phyloP scores from a whole-genome alignment of 495 filamentous ascomycete genomes.

The Podospora conica region DNA sequence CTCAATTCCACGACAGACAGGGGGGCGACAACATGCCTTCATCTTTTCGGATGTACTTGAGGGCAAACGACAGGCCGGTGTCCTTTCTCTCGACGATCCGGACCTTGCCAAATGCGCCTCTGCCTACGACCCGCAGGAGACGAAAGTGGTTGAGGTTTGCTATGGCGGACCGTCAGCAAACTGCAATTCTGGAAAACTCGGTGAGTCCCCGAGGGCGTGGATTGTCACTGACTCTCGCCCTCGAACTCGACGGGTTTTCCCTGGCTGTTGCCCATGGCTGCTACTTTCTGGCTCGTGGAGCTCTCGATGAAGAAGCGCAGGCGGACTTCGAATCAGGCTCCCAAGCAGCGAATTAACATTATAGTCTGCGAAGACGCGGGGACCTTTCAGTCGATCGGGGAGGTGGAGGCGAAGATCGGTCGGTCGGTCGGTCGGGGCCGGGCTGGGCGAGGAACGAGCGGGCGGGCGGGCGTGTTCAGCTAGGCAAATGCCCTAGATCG shows the following conservation, averaged over 20 bases:
- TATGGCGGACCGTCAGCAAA: slow-evolving; percentile 27
- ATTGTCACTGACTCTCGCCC: slow-evolving; percentile 71
- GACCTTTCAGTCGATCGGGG: not conserved
- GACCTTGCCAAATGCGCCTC: slow-evolving; percentile 97
- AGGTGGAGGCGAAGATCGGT: not conserved
- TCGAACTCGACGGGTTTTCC: slow-evolving; percentile 89
- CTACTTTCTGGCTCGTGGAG: not conserved
- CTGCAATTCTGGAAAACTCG: not conserved
- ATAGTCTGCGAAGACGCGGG: slow-evolving; percentile 4
- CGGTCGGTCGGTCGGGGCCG: slow-evolving; percentile 2
- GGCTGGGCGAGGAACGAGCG: not conserved
- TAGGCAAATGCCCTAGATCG: slow-evolving; percentile 1
- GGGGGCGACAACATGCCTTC: slow-evolving; percentile 60
- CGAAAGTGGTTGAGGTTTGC: slow-evolving; percentile 98
- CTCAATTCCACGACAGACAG: not conserved
- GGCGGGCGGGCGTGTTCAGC: not conserved
- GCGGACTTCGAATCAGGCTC: slow-evolving; percentile 10
- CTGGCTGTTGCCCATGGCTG: slow-evolving; percentile 81
- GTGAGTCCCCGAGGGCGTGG: slow-evolving; percentile 5
- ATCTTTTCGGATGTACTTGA: slow-evolving; percentile 99
- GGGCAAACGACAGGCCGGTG: slow-evolving; percentile 80
- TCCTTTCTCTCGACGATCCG: slow-evolving; percentile 98
- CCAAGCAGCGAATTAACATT: slow-evolving; percentile 11
- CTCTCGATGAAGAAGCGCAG: not conserved
- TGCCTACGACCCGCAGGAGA: slow-evolving; percentile 88